Percentiles rank a stretch among this genome's conserved stretches.
Evolutionary conservation across 352 stramenopile genomes (phyloP).

Genomic region (Phytophthora litchii): DNA sequence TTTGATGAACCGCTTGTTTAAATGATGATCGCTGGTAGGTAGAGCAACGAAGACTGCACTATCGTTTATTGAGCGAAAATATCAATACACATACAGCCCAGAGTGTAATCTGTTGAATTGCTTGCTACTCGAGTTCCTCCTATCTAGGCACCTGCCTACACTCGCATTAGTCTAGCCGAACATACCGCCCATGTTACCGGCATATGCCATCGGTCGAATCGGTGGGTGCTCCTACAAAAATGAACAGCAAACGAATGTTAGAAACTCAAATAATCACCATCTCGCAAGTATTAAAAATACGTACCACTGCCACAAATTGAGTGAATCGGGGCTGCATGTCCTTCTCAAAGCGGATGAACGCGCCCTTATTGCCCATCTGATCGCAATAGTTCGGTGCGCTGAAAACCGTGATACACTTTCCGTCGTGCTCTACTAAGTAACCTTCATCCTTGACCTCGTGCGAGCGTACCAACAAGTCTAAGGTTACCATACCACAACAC

Average conservation of each 20-base stretch:
- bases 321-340: slow-evolving; percentile 96
- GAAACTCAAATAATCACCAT: not conserved
- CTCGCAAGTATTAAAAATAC: slow-evolving; percentile 4
- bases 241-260: not conserved
- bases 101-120: slow-evolving; percentile 19
- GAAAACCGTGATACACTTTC: slow-evolving; percentile 99
- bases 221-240: slow-evolving; percentile 78
- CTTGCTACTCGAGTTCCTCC: slow-evolving; percentile 25
- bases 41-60: slow-evolving; percentile 19
- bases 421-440: slow-evolving; percentile 99
- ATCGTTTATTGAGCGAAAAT: slow-evolving; percentile 36
- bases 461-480: slow-evolving; percentile 96
- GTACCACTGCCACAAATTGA: slow-evolving; percentile 94
- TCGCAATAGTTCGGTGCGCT: slow-evolving; percentile 99
- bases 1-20: slow-evolving; percentile 42
- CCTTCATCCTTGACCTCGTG: slow-evolving; percentile 99
- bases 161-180: slow-evolving; percentile 65
- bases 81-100: slow-evolving; percentile 16
- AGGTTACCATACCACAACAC: slow-evolving; percentile 10
- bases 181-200: slow-evolving; percentile 91
- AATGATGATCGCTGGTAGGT: slow-evolving; percentile 12
- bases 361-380: slow-evolving; percentile 99
- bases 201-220: slow-evolving; percentile 90
- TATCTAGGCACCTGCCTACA: slow-evolving; percentile 34
- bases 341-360: slow-evolving; percentile 98